Base-by-base conservation (phyloP, 441 rosid species). In the Gossypium gossypioides region DNA sequence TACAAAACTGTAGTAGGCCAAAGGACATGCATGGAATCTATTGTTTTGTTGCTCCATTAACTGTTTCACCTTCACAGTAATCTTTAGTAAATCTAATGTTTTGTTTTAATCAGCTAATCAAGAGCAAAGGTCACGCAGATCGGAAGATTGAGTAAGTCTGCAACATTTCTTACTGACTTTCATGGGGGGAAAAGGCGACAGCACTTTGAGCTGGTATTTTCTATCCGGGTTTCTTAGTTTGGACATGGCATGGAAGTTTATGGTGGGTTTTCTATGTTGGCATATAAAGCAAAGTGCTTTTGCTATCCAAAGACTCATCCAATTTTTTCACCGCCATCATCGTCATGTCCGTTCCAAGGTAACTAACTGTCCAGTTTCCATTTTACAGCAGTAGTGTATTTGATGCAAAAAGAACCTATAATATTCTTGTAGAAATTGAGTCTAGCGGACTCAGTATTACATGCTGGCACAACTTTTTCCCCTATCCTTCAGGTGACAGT, bases 41-140 rank as follows among this genome's bases (percentile, higher is more conserved):
- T 71, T 13, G 60, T n/a, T 46, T 69, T 75, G 48, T 15, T 42
- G 7, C 59, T 64, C 10, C 48, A 60, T 44, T 7, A 34, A 60
- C 9, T 37, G 48, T 24, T 42, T 37, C 22, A 25, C 51, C 74
- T 73, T 50, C 29, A 18, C 37, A 24, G 61, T 27, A 60, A 42
- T 63, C 37, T 72, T 72, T 68, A 64, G 48, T 76, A 24, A 66
- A 75, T 67, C 42, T 18, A 15, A 63, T 15, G 13, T 72, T 72
- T 68, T 67, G 12, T 63, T 74, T 70, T 81, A 82, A 77, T 75
- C 89, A 88, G 96, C 79, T 88, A 76, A 83, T 83, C 60, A 88
- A 80, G 84, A 85, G 64, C 27, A 86, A 83, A 84, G 75, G 70
- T 72, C 80, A 77, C 68, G 69, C 81, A 18, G 48, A 85, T 82